phyloP scores from a whole-genome alignment of 2,329 filamentous ascomycete species.

The Aspergillus awamori region DNA sequence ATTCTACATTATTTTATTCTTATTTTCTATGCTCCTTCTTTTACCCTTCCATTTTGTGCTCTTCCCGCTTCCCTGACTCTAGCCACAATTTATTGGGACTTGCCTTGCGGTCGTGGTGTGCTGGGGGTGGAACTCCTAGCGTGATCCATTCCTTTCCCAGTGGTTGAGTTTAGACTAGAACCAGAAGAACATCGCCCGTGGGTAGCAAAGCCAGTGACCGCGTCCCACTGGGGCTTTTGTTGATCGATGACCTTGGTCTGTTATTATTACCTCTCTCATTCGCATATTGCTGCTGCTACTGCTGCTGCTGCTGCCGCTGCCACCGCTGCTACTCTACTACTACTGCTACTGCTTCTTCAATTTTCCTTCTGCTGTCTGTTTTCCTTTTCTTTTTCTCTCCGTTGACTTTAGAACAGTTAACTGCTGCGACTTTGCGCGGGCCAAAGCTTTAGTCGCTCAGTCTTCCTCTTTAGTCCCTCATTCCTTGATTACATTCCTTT shows the following conservation, averaged over 20 bases:
- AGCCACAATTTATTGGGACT: conserved; percentile 5
- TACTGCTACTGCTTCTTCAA: conserved; percentile 17
- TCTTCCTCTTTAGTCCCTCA: conserved; percentile 16
- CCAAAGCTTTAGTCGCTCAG: conserved; percentile 12
- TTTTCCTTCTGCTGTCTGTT: conserved; percentile 18
- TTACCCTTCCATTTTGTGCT: background rate
- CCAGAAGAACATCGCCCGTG: conserved; percentile 20
- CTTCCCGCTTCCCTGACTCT: background rate
- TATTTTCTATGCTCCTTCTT: background rate
- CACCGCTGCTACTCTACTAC: background rate
- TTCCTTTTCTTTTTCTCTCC: conserved; percentile 1
- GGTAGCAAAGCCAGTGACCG: conserved; percentile 17
- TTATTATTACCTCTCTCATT: conserved; percentile 16
- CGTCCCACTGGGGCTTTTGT: conserved; percentile 25
- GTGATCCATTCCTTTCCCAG: conserved; percentile 24
- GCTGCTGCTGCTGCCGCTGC: conserved; percentile 13
- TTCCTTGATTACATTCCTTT: conserved; percentile 22
- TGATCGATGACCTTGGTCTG: conserved; percentile 23
- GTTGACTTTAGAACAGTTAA: background rate
- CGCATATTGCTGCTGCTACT: conserved; percentile 17
- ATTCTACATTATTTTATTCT: background rate
- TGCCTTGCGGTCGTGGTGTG: conserved; percentile 11
- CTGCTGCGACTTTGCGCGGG: background rate
- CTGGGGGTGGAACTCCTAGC: conserved; percentile 28
- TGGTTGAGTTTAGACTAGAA: conserved; percentile 19